Evolutionary conservation across 371 early-diverging fungal species (phyloP).

Genomic region (Hamiltosporidium magnivora): DNA sequence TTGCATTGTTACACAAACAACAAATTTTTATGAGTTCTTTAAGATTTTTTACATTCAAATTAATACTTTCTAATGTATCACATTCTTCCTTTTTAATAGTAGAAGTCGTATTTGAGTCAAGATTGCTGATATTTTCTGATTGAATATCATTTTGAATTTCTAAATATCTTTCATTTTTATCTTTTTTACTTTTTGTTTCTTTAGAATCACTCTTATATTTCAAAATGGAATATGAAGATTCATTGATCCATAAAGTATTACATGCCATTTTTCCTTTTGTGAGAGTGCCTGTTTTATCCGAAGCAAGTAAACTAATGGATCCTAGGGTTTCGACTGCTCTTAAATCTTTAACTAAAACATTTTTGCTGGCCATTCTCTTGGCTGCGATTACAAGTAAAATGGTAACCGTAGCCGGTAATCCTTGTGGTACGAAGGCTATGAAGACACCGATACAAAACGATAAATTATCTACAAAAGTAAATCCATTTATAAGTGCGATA

Average conservation of each 20-base stretch:
- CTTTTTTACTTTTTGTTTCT: no score
- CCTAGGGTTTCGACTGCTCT: slow-evolving; percentile 83
- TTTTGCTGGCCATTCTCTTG: slow-evolving; percentile 70
- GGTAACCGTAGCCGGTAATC: slow-evolving; percentile 68
- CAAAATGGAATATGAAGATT: not conserved
- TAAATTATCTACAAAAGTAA: slow-evolving; percentile 61
- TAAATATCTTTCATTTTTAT: no score
- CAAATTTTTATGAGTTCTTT: slow-evolving; percentile 63
- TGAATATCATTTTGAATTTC: no score
- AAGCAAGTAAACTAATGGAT: slow-evolving; percentile 75
- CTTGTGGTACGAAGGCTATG: slow-evolving; percentile 83
- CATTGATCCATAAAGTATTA: slow-evolving; percentile 67
- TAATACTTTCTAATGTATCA: slow-evolving; percentile 47
- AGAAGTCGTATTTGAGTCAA: no score
- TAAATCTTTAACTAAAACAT: slow-evolving; percentile 78
- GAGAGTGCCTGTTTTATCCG: slow-evolving; percentile 83
- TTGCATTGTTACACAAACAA: slow-evolving; percentile 65
- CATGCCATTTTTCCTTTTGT: slow-evolving; percentile 84
- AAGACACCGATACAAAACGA: slow-evolving; percentile 66
- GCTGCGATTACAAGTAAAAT: slow-evolving; percentile 76
- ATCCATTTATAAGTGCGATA: slow-evolving; percentile 58
- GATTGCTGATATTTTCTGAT: no score
- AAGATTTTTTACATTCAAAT: slow-evolving; percentile 58
- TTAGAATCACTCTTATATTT: no score
- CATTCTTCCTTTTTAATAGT: slow-evolving; percentile 51